Conservation (phyloP, 163 green algal species). For the Chloroidium sp. region DNA sequence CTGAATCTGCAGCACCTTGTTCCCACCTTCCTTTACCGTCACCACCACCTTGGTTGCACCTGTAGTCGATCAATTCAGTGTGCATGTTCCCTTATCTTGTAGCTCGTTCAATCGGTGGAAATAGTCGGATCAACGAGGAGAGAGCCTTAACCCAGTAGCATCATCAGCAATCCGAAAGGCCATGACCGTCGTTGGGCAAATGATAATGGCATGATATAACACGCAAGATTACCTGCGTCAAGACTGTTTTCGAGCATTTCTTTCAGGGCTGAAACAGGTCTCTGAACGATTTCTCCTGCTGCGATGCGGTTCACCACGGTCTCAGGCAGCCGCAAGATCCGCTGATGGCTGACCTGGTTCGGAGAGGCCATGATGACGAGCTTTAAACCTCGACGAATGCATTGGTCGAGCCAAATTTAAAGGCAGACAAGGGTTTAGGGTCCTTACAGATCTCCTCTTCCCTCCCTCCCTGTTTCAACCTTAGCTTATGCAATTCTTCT, state of each 20-base stretch:
- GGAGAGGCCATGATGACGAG: no score
- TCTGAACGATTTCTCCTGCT: slow-evolving; percentile 91
- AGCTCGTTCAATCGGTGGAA: not conserved
- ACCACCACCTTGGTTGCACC: slow-evolving; percentile 73
- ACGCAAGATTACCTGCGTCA: slow-evolving; percentile 58
- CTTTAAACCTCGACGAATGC: no score
- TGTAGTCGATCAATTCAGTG: slow-evolving; percentile 4
- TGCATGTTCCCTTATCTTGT: not conserved
- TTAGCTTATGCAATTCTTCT: no score
- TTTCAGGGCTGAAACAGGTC: slow-evolving; percentile 84
- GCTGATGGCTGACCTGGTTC: no score
- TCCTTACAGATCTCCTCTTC: no score
- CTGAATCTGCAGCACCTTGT: slow-evolving; percentile 85
- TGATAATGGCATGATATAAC: no score
- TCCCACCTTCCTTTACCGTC: slow-evolving; percentile 85
- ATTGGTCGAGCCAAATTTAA: no score
- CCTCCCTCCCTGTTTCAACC: no score
- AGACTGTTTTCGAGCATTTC: slow-evolving; percentile 97
- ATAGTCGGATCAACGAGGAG: not conserved
- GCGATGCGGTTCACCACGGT: slow-evolving; percentile 82
- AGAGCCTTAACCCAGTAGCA: no score
- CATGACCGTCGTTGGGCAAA: no score
- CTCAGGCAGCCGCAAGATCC: slow-evolving; percentile 15
- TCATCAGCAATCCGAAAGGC: no score
- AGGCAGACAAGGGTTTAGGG: no score